These are phyloP conservation scores for Pyrenochaeta sp. DNA, from an alignment of 2,329 filamentous ascomycete genomes.

Conservation along the genomic window DNA sequence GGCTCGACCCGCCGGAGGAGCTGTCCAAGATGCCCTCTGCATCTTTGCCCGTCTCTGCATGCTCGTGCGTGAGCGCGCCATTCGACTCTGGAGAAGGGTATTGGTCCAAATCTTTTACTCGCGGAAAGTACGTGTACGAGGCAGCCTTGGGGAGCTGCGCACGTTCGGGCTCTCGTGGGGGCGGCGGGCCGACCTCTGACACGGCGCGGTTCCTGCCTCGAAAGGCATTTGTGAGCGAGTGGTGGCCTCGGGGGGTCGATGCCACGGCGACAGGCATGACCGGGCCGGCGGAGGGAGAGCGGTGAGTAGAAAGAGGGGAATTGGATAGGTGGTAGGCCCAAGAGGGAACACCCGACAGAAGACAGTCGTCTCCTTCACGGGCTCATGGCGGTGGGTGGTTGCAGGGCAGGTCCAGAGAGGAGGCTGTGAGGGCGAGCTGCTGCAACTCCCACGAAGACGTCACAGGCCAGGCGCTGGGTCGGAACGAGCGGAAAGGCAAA, in stretches of 20 bases:
- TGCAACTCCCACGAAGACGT: slow-evolving; percentile 23
- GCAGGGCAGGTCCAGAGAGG: too few species aligned
- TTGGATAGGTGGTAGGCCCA: too few species aligned
- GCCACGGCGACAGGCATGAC: slow-evolving; percentile 45
- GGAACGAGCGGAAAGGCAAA: slow-evolving; percentile 21
- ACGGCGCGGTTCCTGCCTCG: slow-evolving; percentile 41
- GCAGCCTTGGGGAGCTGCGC: slow-evolving; percentile 48
- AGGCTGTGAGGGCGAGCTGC: slow-evolving; percentile 12
- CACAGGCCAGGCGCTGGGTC: slow-evolving; percentile 22
- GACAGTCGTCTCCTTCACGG: slow-evolving; percentile 21
- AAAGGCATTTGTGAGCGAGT: slow-evolving; percentile 37
- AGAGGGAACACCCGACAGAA: too few species aligned
- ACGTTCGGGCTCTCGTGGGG: slow-evolving; percentile 31
- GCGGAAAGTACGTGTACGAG: slow-evolving; percentile 51
- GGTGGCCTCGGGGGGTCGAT: slow-evolving; percentile 37
- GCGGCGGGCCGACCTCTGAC: slow-evolving; percentile 38
- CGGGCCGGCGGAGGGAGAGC: slow-evolving; percentile 10
- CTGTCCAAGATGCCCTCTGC: slow-evolving; percentile 46
- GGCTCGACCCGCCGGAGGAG: slow-evolving; percentile 55
- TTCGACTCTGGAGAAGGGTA: slow-evolving; percentile 38
- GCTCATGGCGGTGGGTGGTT: slow-evolving; percentile 36
- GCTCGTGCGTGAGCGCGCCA: slow-evolving; percentile 41
- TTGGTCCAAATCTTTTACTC: slow-evolving; percentile 46
- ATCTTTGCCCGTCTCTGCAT: slow-evolving; percentile 32
- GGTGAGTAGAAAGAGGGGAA: slow-evolving; percentile 6